phyloP scores from a whole-genome alignment of 345 rosid genomes.

The Gynandropsis gynandra region DNA sequence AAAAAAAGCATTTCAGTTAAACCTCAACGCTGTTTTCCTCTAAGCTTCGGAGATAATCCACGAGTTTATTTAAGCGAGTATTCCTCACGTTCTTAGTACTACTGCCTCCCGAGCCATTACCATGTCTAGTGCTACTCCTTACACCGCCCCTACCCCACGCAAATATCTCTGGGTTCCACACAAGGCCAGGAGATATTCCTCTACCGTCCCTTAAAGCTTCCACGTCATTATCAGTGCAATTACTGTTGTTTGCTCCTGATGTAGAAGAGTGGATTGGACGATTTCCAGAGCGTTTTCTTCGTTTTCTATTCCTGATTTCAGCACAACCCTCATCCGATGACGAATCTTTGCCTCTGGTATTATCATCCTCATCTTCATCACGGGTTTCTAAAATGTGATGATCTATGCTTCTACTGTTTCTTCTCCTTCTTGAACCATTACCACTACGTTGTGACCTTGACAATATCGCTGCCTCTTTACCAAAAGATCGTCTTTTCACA shows the following conservation, averaged over 20 bases:
- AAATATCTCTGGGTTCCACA: constrained; percentile 64
- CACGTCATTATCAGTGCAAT: constrained; percentile 39
- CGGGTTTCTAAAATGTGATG: constrained; percentile 57
- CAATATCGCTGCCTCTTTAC: constrained; percentile 43
- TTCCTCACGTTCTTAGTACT: constrained; percentile 47
- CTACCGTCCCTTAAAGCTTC: constrained; percentile 50
- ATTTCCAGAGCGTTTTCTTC: constrained; percentile 39
- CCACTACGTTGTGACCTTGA: constrained; percentile 51
- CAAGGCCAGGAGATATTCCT: constrained; percentile 67
- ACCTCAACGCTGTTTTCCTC: constrained; percentile 64
- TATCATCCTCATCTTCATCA: constrained; percentile 60
- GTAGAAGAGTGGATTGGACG: constrained; percentile 46
- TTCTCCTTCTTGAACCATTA: constrained; percentile 45
- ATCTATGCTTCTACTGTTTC: constrained; percentile 48
- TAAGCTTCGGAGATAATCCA: constrained; percentile 57
- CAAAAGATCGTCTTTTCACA: constrained; percentile 46
- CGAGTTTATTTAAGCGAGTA: constrained; percentile 63
- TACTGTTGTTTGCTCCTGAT: constrained; percentile 47
- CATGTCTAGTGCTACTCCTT: constrained; percentile 82
- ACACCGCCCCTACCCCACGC: constrained; percentile 94
- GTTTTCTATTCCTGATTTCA: constrained; percentile 43
- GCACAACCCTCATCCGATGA: constrained; percentile 69
- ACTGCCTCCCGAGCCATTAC: constrained; percentile 42
- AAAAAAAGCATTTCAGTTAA: constrained; percentile 12
- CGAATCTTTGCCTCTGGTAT: constrained; percentile 55